Percentiles rank a stretch among this genome's conserved stretches.
These are phyloP conservation scores for Leccinum fibrillosum DNA, from an alignment of 768 basidiomycete species.

Conservation along the genomic window DNA sequence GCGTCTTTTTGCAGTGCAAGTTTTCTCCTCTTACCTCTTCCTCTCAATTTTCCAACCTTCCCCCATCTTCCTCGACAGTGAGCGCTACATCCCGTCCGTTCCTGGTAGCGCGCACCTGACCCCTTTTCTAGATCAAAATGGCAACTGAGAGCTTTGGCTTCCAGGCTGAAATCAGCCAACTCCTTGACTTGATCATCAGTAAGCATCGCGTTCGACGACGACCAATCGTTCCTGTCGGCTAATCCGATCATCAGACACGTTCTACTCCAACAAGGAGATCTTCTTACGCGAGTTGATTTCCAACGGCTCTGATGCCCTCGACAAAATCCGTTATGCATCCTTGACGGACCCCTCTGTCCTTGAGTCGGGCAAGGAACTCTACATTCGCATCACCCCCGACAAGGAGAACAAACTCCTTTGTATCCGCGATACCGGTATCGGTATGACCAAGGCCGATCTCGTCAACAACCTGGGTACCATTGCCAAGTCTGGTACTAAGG, in stretches of 20 bases:
- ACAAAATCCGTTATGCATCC: constrained; percentile 97
- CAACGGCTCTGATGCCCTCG: constrained; percentile 96
- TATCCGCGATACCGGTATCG: constrained; percentile 80
- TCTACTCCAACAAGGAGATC: constrained; percentile 99
- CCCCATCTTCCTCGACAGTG: constrained; percentile 14
- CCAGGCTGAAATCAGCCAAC: constrained; percentile 99
- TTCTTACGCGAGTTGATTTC: constrained; percentile 99
- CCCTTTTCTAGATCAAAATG: constrained; percentile 41
- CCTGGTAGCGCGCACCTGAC: constrained; percentile 9
- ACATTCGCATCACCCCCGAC: constrained; percentile 92
- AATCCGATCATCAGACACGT: constrained; percentile 65
- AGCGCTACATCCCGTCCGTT: background rate
- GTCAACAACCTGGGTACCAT: constrained; percentile 99
- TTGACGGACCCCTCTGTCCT: constrained; percentile 90
- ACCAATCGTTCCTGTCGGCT: background rate
- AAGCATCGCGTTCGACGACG: constrained; percentile 28
- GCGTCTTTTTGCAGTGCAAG: constrained; percentile 12
- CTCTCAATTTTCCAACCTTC: constrained; percentile 9
- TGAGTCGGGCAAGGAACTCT: constrained; percentile 88
- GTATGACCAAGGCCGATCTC: constrained; percentile 99
- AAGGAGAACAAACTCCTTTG: constrained; percentile 90
- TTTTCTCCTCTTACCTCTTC: constrained; percentile 5
- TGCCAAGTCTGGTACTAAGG: constrained; percentile 93
- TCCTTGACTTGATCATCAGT: constrained; percentile 99
- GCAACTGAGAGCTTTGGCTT: constrained; percentile 89